These are phyloP conservation scores for Smallanthus sonchifolius DNA, from an alignment of 129 eudicot genomes.

Conservation along the genomic window DNA sequence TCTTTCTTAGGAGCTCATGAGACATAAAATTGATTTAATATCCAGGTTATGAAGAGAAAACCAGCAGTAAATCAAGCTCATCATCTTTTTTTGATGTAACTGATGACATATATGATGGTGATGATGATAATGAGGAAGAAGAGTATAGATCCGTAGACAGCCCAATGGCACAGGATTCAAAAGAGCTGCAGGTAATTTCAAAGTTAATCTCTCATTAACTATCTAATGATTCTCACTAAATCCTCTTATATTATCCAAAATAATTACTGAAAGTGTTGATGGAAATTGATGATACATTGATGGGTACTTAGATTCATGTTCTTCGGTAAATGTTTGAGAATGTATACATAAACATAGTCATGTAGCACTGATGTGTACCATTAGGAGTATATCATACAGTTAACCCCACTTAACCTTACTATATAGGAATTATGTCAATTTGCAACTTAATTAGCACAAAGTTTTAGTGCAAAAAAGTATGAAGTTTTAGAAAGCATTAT, in stretches of 20 bases:
- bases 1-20: constrained; percentile 5
- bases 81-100: constrained; percentile 49
- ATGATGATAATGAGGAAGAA: constrained; percentile 29
- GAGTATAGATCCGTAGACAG: constrained; percentile 26
- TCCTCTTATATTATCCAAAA: background rate
- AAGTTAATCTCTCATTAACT: background rate
- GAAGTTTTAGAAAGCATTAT: background rate
- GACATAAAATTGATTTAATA: constrained; percentile 10
- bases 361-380: background rate
- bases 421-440: background rate
- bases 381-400: too few relatives aligned
- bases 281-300: background rate
- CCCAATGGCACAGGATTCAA: constrained; percentile 13
- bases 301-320: background rate
- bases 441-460: background rate
- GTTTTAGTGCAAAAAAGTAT: background rate
- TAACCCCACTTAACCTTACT: too few relatives aligned
- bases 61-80: constrained; percentile 44
- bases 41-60: constrained; percentile 23
- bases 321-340: background rate
- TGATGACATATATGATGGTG: constrained; percentile 30
- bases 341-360: background rate
- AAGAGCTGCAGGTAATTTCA: constrained; percentile 28
- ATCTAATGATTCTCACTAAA: background rate
- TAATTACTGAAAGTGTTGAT: background rate